phyloP scores from a whole-genome alignment of 2,329 filamentous ascomycete genomes.

The Cercospora zeina region DNA sequence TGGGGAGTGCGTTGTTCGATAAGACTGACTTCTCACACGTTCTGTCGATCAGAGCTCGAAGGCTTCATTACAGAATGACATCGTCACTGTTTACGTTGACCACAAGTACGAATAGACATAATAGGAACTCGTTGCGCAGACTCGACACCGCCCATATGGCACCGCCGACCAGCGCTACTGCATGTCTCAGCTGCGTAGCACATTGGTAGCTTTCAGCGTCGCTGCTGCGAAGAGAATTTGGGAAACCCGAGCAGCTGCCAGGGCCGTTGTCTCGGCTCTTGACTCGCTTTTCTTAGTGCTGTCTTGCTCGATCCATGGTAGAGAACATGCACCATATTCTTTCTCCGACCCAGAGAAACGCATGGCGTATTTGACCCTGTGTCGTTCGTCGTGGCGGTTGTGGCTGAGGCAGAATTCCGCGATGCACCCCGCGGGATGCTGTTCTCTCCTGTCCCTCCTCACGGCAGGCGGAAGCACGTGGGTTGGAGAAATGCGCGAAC shows the following conservation, averaged over 20 bases:
- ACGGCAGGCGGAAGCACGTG: neutral
- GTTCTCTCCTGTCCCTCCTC: constrained; percentile 3
- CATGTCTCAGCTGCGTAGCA: constrained; percentile 7
- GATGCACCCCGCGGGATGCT: constrained; percentile 1
- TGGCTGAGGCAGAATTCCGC: neutral
- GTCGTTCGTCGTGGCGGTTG: neutral
- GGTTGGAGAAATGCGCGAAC: neutral
- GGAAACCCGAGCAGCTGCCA: constrained; percentile 4
- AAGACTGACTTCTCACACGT: neutral
- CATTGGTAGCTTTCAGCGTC: constrained; percentile 10
- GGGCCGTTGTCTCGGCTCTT: constrained; percentile 11
- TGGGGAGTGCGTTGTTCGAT: neutral
- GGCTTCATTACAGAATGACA: neutral
- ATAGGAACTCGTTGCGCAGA: neutral
- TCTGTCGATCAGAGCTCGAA: constrained; percentile 3
- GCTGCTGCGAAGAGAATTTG: neutral
- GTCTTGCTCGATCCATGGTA: constrained; percentile 12
- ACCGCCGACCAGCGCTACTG: constrained; percentile 14
- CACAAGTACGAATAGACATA: neutral
- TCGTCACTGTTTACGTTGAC: neutral
- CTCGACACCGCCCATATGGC: constrained; percentile 3
- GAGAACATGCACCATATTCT: neutral
- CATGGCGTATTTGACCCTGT: neutral
- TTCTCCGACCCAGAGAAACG: neutral
- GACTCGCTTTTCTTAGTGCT: neutral